Conservation (phyloP, 805 yeast species). For the Kregervanrija fluxuum region DNA sequence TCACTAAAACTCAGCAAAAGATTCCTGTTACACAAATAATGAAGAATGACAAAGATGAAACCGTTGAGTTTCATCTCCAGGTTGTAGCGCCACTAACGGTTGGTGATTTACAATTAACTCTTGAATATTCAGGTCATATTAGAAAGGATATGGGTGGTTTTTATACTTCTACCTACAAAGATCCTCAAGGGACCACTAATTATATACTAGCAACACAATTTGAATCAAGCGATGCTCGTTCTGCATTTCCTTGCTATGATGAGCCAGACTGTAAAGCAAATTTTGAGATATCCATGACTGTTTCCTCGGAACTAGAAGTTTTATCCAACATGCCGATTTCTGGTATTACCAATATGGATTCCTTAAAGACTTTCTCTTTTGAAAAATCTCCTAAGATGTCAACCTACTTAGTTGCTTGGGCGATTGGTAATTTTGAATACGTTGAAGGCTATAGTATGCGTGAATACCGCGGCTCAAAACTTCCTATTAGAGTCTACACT, state of each 20-base stretch:
- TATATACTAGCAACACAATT: slow-evolving; percentile 46
- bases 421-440: slow-evolving; percentile 49
- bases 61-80: slow-evolving; percentile 48
- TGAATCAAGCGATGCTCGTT: slow-evolving; percentile 53
- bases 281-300: slow-evolving; percentile 38
- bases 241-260: slow-evolving; percentile 53
- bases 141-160: slow-evolving; percentile 53
- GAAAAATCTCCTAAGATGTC: slow-evolving; percentile 48
- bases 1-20: slow-evolving; percentile 23
- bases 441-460: slow-evolving; percentile 39
- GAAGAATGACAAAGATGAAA: slow-evolving; percentile 43
- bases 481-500: slow-evolving; percentile 47
- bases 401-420: slow-evolving; percentile 53
- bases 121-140: slow-evolving; percentile 36
- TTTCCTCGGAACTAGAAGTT: slow-evolving; percentile 28
- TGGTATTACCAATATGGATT: slow-evolving; percentile 13
- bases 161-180: slow-evolving; percentile 39
- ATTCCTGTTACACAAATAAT: slow-evolving; percentile 13
- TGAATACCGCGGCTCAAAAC: slow-evolving; percentile 32
- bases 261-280: slow-evolving; percentile 52
- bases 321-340: slow-evolving; percentile 42
- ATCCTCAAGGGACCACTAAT: slow-evolving; percentile 29
- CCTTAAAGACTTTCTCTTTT: slow-evolving; percentile 28
- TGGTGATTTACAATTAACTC: slow-evolving; percentile 25
- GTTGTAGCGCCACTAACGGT: slow-evolving; percentile 25